A percentile compares a stretch with the other conserved stretches of the same genome.
Evolutionary conservation across 2,329 filamentous ascomycete species (phyloP).

Genomic region (Zymoseptoria brevis): DNA sequence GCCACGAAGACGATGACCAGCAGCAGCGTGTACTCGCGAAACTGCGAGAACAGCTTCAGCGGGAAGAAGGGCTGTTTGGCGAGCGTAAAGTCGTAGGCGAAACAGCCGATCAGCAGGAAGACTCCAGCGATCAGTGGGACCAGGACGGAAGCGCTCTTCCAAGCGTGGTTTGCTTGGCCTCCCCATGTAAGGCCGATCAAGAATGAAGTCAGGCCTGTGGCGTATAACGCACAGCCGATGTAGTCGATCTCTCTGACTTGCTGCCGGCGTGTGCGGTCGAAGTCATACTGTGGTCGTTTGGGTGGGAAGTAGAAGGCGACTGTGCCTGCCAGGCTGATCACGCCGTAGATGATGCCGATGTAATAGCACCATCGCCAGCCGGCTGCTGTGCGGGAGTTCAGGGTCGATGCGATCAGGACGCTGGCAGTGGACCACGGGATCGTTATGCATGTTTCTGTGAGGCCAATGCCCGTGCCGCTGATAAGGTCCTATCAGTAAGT

Average conservation of each 20-base stretch:
- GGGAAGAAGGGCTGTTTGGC: constrained; percentile 6
- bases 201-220: neutral
- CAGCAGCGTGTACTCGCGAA: constrained; percentile 5
- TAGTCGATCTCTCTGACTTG: neutral
- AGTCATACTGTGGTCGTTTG: neutral
- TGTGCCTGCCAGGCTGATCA: constrained; percentile 4
- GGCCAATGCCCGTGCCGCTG: constrained; percentile 2
- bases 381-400: constrained; percentile 2
- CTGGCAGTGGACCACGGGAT: constrained; percentile 1
- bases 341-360: constrained; percentile 6
- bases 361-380: constrained; percentile 7
- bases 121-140: constrained; percentile 6
- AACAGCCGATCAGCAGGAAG: constrained; percentile 3
- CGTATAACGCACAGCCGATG: neutral
- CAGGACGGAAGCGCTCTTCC: constrained; percentile 6
- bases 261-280: neutral
- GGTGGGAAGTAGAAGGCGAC: constrained; percentile 8
- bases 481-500: neutral
- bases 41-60: constrained; percentile 7
- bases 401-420: constrained; percentile 4
- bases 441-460: constrained; percentile 3
- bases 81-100: constrained; percentile 6
- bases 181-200: neutral
- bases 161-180: neutral
- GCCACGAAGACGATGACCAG: constrained; percentile 7